Base-by-base conservation (phyloP, 305 asterid genomes). In the Fraxinus platypoda region DNA sequence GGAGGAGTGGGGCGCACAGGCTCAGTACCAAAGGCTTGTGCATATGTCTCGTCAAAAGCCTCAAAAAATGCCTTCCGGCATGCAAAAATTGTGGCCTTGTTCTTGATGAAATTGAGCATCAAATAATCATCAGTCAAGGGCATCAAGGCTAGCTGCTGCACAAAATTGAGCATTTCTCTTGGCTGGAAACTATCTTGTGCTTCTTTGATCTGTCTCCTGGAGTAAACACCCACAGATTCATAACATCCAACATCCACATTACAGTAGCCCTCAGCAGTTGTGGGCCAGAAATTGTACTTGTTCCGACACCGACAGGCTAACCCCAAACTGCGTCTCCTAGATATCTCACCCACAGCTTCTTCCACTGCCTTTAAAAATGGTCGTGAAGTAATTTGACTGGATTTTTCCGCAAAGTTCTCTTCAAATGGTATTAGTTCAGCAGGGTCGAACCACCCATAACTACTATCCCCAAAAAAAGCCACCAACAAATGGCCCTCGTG, bases 371-470 rank as follows among this genome's bases (percentile, higher is more conserved):
- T 88, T 34, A 80, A 5, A 83, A 95, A 95, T 33, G 85, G 70
- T 83, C 91, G 84, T 0, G 91, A 88, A 75, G 77, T 81, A 8
- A 90, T 91, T 80, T 95, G 97, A 81, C 75, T 78, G 2, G 94
- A 94, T 87, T 95, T 95, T 80, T 95, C 98, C 4, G 62, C 84
- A 74, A 88, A 95, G 82, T 91, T 89, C 71, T 90, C 89, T 79
- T 92, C 97, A 57, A 95, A 93, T 0, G 97, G 98, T 80, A 95
- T 83, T 62, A 95, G 88, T 85, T 93, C 99, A 1, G 88, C 90
- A 2, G 93, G 94, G 30, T 91, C 92, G 64, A 95, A 95, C 99
- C 99, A 95, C 11, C 99, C 98, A 77, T 95, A 95, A 83, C 98
- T 95, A 38, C 93, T 85, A 82, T 93, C 98, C 76, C 98, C 98